Evolutionary conservation across 1,284 basidiomycete species (phyloP).

Genomic region (Coniferiporia weirii): DNA sequence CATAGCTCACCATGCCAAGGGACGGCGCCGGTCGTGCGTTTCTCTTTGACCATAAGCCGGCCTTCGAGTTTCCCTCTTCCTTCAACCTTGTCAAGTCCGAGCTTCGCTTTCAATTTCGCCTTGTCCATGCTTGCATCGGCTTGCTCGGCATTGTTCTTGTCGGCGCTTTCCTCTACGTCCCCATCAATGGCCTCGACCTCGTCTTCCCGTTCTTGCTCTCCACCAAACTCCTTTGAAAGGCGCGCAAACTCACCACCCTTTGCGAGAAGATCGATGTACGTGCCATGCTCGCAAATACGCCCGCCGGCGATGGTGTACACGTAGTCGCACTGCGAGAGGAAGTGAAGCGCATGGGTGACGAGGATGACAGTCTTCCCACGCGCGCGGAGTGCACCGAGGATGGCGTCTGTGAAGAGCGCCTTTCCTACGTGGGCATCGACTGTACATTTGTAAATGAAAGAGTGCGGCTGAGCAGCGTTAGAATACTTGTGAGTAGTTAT

Average conservation of each 20-base stretch:
- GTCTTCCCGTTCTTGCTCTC: conserved; percentile 39
- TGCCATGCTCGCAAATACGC: conserved; percentile 58
- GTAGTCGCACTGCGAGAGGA: conserved; percentile 62
- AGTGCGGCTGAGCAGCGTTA: background rate
- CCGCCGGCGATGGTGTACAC: conserved; percentile 61
- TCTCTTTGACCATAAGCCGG: conserved; percentile 57
- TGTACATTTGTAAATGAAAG: conserved; percentile 19
- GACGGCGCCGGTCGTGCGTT: conserved; percentile 61
- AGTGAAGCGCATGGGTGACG: conserved; percentile 72
- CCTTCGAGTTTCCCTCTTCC: conserved; percentile 63
- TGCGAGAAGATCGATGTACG: conserved; percentile 50
- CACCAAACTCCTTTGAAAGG: conserved; percentile 63
- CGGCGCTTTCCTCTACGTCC: conserved; percentile 24
- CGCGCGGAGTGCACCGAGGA: conserved; percentile 47
- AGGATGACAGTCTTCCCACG: conserved; percentile 62
- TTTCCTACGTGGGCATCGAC: conserved; percentile 72
- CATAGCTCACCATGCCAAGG: conserved; percentile 41
- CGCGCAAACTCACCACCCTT: conserved; percentile 53
- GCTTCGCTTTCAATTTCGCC: conserved; percentile 35
- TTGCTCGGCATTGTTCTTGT: conserved; percentile 16
- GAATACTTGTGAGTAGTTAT: no score
- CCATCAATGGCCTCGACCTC: conserved; percentile 34
- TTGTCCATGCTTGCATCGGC: conserved; percentile 29
- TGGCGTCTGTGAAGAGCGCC: conserved; percentile 62
- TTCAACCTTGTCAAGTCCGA: conserved; percentile 37